Base-by-base conservation (phyloP, 345 rosid species). In the Pseudoturritis turrita region DNA sequence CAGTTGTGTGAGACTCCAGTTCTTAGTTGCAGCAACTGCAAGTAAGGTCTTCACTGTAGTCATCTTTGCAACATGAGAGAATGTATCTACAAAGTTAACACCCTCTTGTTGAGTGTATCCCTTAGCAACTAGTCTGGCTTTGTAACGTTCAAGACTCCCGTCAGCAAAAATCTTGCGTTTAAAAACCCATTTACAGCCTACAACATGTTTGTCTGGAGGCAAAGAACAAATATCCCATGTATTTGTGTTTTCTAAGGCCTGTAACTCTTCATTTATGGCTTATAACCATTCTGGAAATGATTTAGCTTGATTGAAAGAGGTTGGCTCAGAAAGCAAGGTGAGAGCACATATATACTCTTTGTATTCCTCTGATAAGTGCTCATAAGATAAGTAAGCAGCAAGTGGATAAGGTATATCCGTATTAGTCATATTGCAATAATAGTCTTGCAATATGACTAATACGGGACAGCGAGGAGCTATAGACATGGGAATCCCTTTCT, bases 241-340 rank as follows among this genome's bases (percentile, higher is more conserved):
- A 1, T 51, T 9, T 0, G 56, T 23, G 1, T 4, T 51, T 2
- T 51, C 56, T 0, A 51, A 3, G 2, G 17, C 33, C 1, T 5
- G 12, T 0, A 51, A 33, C 6, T 51, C 17, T 10, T 51, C 56
- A 14, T 51, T 51, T 33, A 51, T 51, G 0, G 18, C 56, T 3
- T 51, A 18, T 0, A 51, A 6, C 56, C 56, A 51, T 1, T 51
- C 56, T 6, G 5, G 4, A 51, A 23, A 51, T 2, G 1, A 14
- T 4, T 5, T 23, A 2, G 17, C 33, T 3, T 23, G 10, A 2
- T 51, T 13, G 10, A 23, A 50, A 5, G 15, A 19, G 0, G 55
- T 1, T 1, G 33, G 33, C 3, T 23, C 33, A 0, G 5, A 1
- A 0, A 23, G n/a, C 0, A 2, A 7, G 6, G 4, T 23, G 0